A percentile compares a stretch with the other conserved stretches of the same genome.
Conservation (phyloP, 148 eudicot species). For the Nepenthes gracilis region DNA sequence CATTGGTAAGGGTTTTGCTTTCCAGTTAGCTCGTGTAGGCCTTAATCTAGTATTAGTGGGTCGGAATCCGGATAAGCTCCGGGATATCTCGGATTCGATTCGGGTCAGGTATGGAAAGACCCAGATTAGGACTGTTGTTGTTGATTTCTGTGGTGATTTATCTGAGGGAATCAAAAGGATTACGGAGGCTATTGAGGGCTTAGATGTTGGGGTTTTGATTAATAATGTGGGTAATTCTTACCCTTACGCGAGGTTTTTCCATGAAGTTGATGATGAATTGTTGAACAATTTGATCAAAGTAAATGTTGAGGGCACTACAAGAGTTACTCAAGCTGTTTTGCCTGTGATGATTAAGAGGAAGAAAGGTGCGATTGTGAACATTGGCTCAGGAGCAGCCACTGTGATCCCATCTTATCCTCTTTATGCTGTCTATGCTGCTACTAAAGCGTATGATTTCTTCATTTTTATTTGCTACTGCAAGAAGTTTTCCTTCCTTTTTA, state of each 20-base stretch:
- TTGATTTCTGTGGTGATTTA: slow-evolving; percentile 37
- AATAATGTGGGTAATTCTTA: slow-evolving; percentile 51
- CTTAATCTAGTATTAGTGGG: slow-evolving; percentile 68
- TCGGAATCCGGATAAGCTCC: slow-evolving; percentile 72
- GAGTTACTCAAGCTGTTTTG: slow-evolving; percentile 30
- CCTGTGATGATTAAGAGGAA: slow-evolving; percentile 28
- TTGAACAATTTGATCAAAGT: slow-evolving; percentile 40
- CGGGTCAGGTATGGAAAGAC: slow-evolving; percentile 18
- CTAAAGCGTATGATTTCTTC: slow-evolving; percentile 38
- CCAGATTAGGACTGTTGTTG: slow-evolving; percentile 25
- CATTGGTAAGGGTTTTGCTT: slow-evolving; percentile 83
- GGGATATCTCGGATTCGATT: slow-evolving; percentile 51
- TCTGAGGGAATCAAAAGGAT: slow-evolving; percentile 20
- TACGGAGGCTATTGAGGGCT: slow-evolving; percentile 19
- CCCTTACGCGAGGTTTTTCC: slow-evolving; percentile 32
- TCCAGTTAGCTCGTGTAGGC: slow-evolving; percentile 70
- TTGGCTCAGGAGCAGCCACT: slow-evolving; percentile 47
- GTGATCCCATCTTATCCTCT: slow-evolving; percentile 62
- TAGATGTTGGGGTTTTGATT: slow-evolving; percentile 50
- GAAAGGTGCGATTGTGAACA: slow-evolving; percentile 45
- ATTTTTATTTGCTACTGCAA: not conserved
- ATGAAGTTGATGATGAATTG: slow-evolving; percentile 38
- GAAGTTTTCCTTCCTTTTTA: too few relatives aligned
- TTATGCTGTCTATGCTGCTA: slow-evolving; percentile 57
- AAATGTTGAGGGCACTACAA: slow-evolving; percentile 32